Conservation (phyloP, 2,329 filamentous ascomycete genomes). For the Ramularia collo-cygni region DNA sequence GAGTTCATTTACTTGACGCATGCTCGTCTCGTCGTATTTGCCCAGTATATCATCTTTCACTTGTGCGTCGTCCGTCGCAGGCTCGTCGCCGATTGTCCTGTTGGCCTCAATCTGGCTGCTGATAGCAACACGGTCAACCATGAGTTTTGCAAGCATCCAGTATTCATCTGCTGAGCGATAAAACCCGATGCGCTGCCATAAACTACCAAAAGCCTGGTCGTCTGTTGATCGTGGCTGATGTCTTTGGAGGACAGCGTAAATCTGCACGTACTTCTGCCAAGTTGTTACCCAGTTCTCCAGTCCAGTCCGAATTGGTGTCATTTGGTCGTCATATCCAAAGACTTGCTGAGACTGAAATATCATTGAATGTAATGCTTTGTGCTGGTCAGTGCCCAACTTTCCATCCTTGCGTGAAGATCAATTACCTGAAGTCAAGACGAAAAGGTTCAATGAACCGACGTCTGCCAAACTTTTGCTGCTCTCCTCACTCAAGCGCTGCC, state of each 20-base stretch:
- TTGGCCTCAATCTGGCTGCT: too few species aligned
- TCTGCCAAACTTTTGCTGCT: background rate
- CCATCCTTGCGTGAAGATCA: background rate
- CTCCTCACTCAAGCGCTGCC: background rate
- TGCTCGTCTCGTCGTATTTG: constrained; percentile 6
- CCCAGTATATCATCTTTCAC: background rate
- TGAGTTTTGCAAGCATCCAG: constrained; percentile 6
- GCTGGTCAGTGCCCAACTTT: background rate
- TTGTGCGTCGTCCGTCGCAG: background rate
- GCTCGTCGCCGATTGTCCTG: too few species aligned
- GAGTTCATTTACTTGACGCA: constrained; percentile 7
- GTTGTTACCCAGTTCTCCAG: constrained; percentile 5
- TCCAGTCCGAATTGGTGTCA: constrained; percentile 2
- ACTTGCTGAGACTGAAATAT: constrained; percentile 7
- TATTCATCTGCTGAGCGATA: constrained; percentile 4
- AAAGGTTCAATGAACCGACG: background rate
- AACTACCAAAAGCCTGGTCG: too few species aligned
- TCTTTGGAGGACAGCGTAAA: background rate
- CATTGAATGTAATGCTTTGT: constrained; percentile 6
- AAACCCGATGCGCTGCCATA: constrained; percentile 5
- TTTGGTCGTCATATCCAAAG: constrained; percentile 2
- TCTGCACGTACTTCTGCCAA: constrained; percentile 1
- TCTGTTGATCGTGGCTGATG: background rate
- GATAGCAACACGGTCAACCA: background rate
- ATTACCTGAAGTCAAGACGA: constrained; percentile 1